Percentiles rank a stretch among this genome's conserved stretches.
Evolutionary conservation across 2,329 filamentous ascomycete genomes (phyloP).

Genomic region (Alternaria dauci): DNA sequence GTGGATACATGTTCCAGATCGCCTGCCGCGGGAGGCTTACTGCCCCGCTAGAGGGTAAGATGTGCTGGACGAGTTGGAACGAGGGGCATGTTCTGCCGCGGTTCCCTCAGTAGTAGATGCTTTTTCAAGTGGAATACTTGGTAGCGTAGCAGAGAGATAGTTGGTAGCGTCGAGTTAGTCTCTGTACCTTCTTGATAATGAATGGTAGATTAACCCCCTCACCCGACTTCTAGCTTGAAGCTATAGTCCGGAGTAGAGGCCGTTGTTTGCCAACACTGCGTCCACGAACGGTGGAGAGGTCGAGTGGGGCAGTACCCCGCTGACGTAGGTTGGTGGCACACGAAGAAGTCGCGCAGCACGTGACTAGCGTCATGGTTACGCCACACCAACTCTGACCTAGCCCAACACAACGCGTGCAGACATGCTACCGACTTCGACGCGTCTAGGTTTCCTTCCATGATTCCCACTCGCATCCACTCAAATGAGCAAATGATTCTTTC

Average conservation of each 20-base stretch:
- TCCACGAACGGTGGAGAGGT: not conserved
- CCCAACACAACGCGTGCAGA: not conserved
- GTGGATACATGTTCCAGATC: constrained; percentile 20
- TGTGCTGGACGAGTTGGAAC: constrained; percentile 5
- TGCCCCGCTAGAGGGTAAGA: constrained; percentile 19
- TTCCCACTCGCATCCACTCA: not conserved
- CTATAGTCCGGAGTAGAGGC: not conserved
- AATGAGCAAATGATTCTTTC: not conserved
- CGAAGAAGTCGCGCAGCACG: constrained; percentile 28
- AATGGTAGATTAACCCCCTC: not conserved
- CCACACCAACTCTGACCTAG: not conserved
- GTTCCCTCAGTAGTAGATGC: not conserved
- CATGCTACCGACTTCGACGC: not conserved
- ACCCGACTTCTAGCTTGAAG: not conserved
- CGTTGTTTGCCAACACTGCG: not conserved
- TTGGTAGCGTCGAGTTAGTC: not conserved
- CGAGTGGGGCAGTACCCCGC: constrained; percentile 17
- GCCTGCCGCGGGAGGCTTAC: not conserved
- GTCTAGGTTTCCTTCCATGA: not conserved
- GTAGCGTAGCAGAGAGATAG: not conserved
- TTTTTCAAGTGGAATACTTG: not conserved
- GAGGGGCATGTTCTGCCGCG: constrained; percentile 2
- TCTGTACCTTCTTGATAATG: not conserved
- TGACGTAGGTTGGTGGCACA: constrained; percentile 25
- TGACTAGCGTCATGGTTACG: constrained; percentile 25